phyloP scores from a whole-genome alignment of 306 rosid genomes.

The Rubus parviflorus region DNA sequence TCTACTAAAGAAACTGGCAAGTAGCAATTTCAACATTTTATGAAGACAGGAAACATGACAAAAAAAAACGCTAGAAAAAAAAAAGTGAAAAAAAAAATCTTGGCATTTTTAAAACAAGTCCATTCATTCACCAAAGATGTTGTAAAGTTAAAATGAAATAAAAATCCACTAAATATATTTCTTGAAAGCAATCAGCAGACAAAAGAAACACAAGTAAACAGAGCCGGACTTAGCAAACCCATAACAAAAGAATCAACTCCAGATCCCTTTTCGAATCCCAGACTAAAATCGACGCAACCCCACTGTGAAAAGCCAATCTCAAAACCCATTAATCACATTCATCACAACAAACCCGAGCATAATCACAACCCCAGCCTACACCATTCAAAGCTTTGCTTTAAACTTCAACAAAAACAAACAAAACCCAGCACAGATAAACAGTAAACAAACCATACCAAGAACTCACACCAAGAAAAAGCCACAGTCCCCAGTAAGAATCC shows the following conservation, averaged over 20 bases:
- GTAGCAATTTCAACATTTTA: neutral
- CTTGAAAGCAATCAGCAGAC: neutral
- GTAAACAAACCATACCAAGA: constrained; percentile 9
- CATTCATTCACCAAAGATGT: neutral
- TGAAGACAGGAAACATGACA: neutral
- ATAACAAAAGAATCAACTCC: constrained; percentile 34
- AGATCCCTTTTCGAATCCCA: constrained; percentile 53
- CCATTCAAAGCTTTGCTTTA: constrained; percentile 16
- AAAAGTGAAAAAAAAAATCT: too few species aligned
- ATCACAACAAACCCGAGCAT: constrained; percentile 27
- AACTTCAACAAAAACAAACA: constrained; percentile 4
- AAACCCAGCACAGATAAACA: constrained; percentile 5
- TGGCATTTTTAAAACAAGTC: constrained; percentile 6
- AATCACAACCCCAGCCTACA: constrained; percentile 31
- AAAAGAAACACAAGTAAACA: constrained; percentile 10
- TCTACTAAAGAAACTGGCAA: constrained; percentile 6
- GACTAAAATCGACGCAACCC: constrained; percentile 23
- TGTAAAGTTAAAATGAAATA: neutral
- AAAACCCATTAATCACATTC: constrained; percentile 44
- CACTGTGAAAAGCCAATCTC: constrained; percentile 28
- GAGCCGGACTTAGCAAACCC: constrained; percentile 22
- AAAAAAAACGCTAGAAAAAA: neutral
- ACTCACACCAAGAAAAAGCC: constrained; percentile 27
- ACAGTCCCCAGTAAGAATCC: constrained; percentile 35
- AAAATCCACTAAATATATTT: neutral